phyloP scores from a whole-genome alignment of 2,329 filamentous ascomycete species.

The Beauveria brongniartii region DNA sequence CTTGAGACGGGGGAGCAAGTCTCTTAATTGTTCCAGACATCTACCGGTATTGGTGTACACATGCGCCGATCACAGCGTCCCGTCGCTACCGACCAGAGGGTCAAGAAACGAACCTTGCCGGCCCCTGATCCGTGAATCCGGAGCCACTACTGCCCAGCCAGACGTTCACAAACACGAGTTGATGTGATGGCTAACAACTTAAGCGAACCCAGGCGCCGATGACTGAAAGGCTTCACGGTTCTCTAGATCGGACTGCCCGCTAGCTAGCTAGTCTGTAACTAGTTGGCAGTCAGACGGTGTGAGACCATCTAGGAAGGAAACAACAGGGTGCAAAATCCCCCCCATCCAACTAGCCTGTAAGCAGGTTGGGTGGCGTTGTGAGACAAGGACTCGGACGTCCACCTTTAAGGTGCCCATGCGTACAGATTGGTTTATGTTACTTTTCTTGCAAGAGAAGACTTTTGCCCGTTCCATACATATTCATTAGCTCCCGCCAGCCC shows the following conservation, averaged over 20 bases:
- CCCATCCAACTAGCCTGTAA: background rate
- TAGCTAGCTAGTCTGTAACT: background rate
- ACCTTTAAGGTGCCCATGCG: background rate
- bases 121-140: background rate
- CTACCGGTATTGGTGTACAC: background rate
- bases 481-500: background rate
- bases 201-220: background rate
- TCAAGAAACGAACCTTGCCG: no score
- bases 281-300: background rate
- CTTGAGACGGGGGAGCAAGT: no score
- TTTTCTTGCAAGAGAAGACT: background rate
- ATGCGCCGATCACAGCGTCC: background rate
- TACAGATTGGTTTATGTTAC: background rate
- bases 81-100: background rate
- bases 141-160: background rate
- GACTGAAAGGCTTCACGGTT: background rate
- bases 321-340: background rate
- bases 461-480: background rate
- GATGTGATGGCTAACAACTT: no score
- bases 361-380: background rate
- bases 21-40: background rate
- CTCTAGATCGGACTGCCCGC: background rate
- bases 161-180: no score
- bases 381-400: slow-evolving; percentile 4
- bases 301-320: background rate